These are phyloP conservation scores for Salvia hispanica DNA, from an alignment of 257 asterid genomes.

Conservation along the genomic window DNA sequence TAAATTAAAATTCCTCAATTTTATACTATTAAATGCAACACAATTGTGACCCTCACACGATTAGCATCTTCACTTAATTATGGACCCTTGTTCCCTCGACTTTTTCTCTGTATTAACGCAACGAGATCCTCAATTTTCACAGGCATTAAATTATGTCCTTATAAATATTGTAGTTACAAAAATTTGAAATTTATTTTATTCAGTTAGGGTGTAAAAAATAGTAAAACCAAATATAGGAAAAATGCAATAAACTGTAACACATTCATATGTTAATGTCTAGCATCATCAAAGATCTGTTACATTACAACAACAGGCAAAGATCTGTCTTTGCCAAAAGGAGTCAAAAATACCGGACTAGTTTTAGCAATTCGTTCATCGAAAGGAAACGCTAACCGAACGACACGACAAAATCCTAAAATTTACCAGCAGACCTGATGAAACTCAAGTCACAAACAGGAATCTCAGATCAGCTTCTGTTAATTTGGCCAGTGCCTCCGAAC, in stretches of 20 bases:
- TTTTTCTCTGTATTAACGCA: slow-evolving; percentile 15
- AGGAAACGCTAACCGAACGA: slow-evolving; percentile 1
- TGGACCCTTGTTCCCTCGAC: slow-evolving; percentile 35
- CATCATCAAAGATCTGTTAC: neutral
- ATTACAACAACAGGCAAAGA: neutral
- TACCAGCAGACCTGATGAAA: neutral
- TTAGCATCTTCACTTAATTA: slow-evolving; percentile 28
- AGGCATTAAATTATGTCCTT: neutral
- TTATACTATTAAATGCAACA: neutral
- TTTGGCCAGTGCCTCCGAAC: slow-evolving; percentile 76
- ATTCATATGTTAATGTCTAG: neutral
- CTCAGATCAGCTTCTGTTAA: slow-evolving; percentile 81
- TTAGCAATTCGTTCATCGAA: slow-evolving; percentile 16
- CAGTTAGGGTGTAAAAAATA: too few species aligned
- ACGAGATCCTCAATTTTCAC: neutral
- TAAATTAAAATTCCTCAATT: neutral
- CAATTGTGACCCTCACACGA: slow-evolving; percentile 22
- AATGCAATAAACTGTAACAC: too few species aligned
- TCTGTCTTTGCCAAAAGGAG: slow-evolving; percentile 17
- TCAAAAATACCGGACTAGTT: neutral
- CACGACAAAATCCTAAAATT: neutral
- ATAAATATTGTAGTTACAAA: too few species aligned
- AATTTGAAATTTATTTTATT: neutral
- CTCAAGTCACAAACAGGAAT: slow-evolving; percentile 68
- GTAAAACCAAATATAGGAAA: too few species aligned